Evolutionary conservation across 1,139 yeast species (phyloP), one percentile per base, ranked within the genome.

Genomic region (Candida albicans): DNA sequence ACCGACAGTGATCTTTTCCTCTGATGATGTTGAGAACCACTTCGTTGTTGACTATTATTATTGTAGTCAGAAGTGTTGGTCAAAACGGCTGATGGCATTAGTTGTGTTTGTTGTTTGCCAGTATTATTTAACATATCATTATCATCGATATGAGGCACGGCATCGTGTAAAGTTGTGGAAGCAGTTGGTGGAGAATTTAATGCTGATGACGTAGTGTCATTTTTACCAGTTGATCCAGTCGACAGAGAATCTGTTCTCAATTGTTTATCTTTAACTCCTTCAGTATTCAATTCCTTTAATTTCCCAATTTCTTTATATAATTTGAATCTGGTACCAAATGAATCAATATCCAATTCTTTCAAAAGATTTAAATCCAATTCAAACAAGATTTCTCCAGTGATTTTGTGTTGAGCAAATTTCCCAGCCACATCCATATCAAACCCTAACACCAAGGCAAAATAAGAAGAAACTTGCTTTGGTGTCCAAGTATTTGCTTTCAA

Each of bases 321-420:
- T 63, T 91, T 96, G 65, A 90, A 93, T 48, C 99, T 75, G 1
- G 97, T 91, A 18, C 99, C 99, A 69, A 93, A 93, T 3, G 96
- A 87, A 44, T 82, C 77, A 42, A 93, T 93, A 50, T 91, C 99
- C 47, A 93, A 72, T 63, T 93, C 99, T 61, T 93, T 93, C 57
- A 93, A 74, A 57, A 87, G 87, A 1, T 89, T 79, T 52, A 91
- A 74, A 58, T 91, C 97, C 52, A 95, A 74, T 61, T 91, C 96
- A 44, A 93, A 72, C 41, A 93, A 67, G 41, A 93, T 91, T 2
- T 81, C 72, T 13, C 99, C 99, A 0, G 93, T 84, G 47, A 93
- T 89, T 56, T 90, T 88, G 65, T 93, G 99, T 52, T 84, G 79
- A 5, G 85, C 80, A 63, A 95, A 95, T 57, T 87, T 83, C 1